Evolutionary conservation across 345 rosid genomes (phyloP).

Genomic region (Hevea brasiliensis): DNA sequence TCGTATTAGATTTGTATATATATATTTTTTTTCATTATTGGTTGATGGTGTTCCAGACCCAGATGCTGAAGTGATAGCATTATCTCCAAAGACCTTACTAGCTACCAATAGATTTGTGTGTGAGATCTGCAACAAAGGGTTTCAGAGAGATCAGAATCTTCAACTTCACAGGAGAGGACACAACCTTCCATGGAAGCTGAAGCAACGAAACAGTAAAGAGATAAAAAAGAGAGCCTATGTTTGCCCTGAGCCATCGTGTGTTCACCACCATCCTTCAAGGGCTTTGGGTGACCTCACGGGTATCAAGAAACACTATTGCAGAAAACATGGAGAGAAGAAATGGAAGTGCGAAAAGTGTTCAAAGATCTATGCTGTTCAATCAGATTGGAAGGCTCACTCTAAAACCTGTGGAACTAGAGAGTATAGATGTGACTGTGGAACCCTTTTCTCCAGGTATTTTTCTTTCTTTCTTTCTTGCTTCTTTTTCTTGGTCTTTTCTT

Average conservation of each 20-base stretch:
- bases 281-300: constrained; percentile 97
- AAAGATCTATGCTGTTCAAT: constrained; percentile 92
- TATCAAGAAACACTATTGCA: constrained; percentile 85
- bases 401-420: constrained; percentile 94
- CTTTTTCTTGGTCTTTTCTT: background rate
- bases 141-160: constrained; percentile 92
- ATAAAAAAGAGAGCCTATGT: constrained; percentile 65
- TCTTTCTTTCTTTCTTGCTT: background rate
- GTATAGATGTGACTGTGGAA: constrained; percentile 95
- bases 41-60: constrained; percentile 52
- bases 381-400: constrained; percentile 96
- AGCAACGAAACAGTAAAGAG: constrained; percentile 63
- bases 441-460: constrained; percentile 77
- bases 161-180: constrained; percentile 96
- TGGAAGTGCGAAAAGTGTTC: constrained; percentile 97
- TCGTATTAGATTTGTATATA: background rate
- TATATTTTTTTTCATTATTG: background rate
- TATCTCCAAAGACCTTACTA: constrained; percentile 76
- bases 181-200: constrained; percentile 94
- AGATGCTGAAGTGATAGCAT: constrained; percentile 86
- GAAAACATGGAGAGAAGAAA: constrained; percentile 94
- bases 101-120: constrained; percentile 88
- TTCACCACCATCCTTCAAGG: constrained; percentile 89
- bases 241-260: constrained; percentile 78
- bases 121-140: constrained; percentile 95